A percentile compares a stretch with the other conserved stretches of the same genome.
These are phyloP conservation scores for Talaromyces proteolyticus DNA, from an alignment of 495 filamentous ascomycete species.

Conservation along the genomic window DNA sequence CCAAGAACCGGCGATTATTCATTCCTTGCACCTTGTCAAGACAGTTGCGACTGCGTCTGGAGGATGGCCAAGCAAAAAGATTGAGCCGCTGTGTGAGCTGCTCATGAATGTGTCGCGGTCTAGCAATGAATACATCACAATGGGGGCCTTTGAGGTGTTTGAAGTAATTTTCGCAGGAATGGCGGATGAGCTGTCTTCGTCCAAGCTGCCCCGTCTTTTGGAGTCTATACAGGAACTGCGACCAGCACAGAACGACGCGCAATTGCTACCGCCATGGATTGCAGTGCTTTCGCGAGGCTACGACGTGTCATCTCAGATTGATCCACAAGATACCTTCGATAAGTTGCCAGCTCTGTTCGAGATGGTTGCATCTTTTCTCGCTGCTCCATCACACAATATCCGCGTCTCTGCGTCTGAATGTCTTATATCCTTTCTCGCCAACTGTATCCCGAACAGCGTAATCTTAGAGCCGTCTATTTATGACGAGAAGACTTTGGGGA, in stretches of 20 bases:
- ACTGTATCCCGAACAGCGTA: constrained; percentile 74
- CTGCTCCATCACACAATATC: constrained; percentile 85
- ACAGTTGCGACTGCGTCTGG: constrained; percentile 77
- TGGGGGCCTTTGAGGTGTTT: constrained; percentile 94
- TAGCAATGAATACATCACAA: constrained; percentile 89
- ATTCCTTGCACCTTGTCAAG: constrained; percentile 86
- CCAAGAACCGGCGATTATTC: constrained; percentile 79
- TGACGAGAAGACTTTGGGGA: constrained; percentile 79
- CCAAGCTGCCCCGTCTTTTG: constrained; percentile 82
- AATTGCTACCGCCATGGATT: constrained; percentile 92
- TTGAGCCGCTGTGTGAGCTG: constrained; percentile 83
- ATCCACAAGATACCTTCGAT: constrained; percentile 79
- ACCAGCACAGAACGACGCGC: constrained; percentile 84
- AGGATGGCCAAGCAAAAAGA: constrained; percentile 96
- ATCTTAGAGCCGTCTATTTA: constrained; percentile 82
- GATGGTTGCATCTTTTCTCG: constrained; percentile 70
- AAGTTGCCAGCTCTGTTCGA: constrained; percentile 78
- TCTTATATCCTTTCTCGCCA: constrained; percentile 82
- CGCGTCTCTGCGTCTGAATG: constrained; percentile 91
- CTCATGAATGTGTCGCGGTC: constrained; percentile 81
- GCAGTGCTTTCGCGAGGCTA: constrained; percentile 90
- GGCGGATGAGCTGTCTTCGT: constrained; percentile 75
- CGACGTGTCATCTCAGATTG: constrained; percentile 84
- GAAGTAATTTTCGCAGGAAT: constrained; percentile 92
- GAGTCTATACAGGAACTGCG: constrained; percentile 84